Percentiles rank a stretch among this genome's conserved stretches.
Evolutionary conservation across 768 basidiomycete species (phyloP).

Genomic region (Thelephora ganbajun): DNA sequence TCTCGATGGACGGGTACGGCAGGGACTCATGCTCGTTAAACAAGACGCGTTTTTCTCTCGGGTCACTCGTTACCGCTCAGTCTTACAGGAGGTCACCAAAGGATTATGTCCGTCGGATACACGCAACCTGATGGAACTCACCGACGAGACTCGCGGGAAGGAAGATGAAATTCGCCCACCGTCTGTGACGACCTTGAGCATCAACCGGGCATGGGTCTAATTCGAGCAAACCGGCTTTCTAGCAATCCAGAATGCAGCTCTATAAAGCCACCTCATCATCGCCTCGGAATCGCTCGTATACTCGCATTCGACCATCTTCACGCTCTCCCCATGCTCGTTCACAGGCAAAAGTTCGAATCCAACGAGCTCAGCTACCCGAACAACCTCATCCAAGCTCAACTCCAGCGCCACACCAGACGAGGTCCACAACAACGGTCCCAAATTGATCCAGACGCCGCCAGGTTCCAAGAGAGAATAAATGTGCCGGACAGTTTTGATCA

Average conservation of each 20-base stretch:
- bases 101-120: no score
- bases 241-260: conserved; percentile 57
- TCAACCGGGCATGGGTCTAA: no score
- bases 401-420: conserved; percentile 41
- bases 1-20: no score
- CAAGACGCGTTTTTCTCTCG: no score
- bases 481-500: conserved; percentile 30
- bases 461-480: conserved; percentile 43
- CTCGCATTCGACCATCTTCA: conserved; percentile 42
- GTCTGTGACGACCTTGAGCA: no score
- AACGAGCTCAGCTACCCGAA: conserved; percentile 33
- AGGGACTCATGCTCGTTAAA: no score
- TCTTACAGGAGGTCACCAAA: no score
- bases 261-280: conserved; percentile 63
- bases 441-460: conserved; percentile 58
- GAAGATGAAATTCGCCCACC: no score
- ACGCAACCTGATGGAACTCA: no score
- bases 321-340: conserved; percentile 11
- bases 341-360: conserved; percentile 32
- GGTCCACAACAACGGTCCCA: conserved; percentile 56
- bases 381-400: conserved; percentile 50
- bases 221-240: conserved; percentile 15
- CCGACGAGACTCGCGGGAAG: no score
- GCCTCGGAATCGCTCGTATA: conserved; percentile 47
- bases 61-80: no score